phyloP scores from a whole-genome alignment of 768 basidiomycete genomes.

The Lentinula aciculospora region DNA sequence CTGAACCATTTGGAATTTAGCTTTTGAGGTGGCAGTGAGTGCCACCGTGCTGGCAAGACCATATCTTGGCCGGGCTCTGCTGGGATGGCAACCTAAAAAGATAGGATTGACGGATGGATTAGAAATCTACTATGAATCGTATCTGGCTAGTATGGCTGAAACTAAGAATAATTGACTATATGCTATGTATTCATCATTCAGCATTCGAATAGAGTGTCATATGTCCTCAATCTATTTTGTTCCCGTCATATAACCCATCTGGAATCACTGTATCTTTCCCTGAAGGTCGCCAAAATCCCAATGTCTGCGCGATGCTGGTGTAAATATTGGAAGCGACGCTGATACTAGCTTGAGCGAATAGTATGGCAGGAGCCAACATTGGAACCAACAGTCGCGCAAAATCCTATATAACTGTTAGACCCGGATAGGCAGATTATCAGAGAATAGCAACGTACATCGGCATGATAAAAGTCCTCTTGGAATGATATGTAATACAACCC shows the following conservation, averaged over 20 bases:
- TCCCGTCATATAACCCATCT: conserved; percentile 4
- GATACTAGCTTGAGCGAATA: conserved; percentile 21
- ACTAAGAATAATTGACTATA: neutral
- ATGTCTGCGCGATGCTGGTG: conserved; percentile 22
- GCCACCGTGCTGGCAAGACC: conserved; percentile 27
- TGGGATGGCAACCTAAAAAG: conserved; percentile 39
- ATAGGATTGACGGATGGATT: conserved; percentile 36
- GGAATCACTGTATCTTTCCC: neutral
- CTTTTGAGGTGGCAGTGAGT: conserved; percentile 27
- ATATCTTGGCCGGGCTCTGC: conserved; percentile 32
- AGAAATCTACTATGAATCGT: conserved; percentile 34
- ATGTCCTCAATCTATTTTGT: conserved; percentile 1
- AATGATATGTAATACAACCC: conserved; percentile 38
- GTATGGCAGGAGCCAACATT: conserved; percentile 31
- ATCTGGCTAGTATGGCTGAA: conserved; percentile 3
- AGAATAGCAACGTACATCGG: conserved; percentile 34
- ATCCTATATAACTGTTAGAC: conserved; percentile 33
- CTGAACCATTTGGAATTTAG: conserved; percentile 13
- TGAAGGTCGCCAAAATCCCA: conserved; percentile 25
- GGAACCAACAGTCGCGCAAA: conserved; percentile 38
- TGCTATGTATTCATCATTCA: neutral
- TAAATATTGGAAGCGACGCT: conserved; percentile 22
- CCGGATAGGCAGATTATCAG: neutral
- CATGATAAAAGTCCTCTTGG: conserved; percentile 59
- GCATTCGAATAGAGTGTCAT: neutral